Evolutionary conservation across 164 flowering plant species (phyloP).

Genomic region (Liriodendron chinense): DNA sequence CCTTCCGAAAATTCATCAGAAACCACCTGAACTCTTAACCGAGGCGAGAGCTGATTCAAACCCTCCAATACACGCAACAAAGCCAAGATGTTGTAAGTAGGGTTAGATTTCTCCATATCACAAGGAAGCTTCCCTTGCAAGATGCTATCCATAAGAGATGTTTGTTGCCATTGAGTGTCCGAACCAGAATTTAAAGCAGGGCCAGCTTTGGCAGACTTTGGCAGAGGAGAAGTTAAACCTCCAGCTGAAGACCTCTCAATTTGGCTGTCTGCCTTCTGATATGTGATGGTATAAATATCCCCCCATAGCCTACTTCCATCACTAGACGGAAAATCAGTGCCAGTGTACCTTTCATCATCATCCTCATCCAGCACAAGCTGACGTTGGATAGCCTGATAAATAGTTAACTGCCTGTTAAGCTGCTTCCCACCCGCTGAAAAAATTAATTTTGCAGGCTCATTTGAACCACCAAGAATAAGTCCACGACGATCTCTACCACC

Average conservation of each 20-base stretch:
- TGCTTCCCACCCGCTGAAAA: constrained; percentile 90
- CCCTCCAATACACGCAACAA: constrained; percentile 85
- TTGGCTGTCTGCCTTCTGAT: constrained; percentile 77
- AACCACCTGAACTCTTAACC: constrained; percentile 59
- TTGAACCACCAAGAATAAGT: constrained; percentile 51
- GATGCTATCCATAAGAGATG: constrained; percentile 84
- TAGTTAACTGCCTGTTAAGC: constrained; percentile 79
- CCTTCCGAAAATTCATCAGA: constrained; percentile 75
- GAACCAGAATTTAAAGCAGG: constrained; percentile 45
- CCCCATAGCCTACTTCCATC: constrained; percentile 88
- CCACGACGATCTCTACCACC: constrained; percentile 87
- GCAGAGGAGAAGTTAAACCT: constrained; percentile 25
- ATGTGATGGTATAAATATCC: constrained; percentile 85
- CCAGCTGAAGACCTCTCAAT: constrained; percentile 49
- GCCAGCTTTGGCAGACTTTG: constrained; percentile 58
- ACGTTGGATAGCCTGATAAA: constrained; percentile 90
- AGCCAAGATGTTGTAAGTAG: constrained; percentile 81
- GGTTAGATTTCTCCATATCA: constrained; percentile 82
- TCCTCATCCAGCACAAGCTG: constrained; percentile 90
- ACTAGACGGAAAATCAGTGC: constrained; percentile 63
- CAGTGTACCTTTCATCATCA: constrained; percentile 69
- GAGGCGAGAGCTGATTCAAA: constrained; percentile 88
- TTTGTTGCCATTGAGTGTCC: constrained; percentile 42
- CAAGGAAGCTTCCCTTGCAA: constrained; percentile 92
- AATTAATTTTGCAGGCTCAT: constrained; percentile 69